These are phyloP conservation scores for Artemisia annua DNA, from an alignment of 129 eudicot species.

Conservation along the genomic window DNA sequence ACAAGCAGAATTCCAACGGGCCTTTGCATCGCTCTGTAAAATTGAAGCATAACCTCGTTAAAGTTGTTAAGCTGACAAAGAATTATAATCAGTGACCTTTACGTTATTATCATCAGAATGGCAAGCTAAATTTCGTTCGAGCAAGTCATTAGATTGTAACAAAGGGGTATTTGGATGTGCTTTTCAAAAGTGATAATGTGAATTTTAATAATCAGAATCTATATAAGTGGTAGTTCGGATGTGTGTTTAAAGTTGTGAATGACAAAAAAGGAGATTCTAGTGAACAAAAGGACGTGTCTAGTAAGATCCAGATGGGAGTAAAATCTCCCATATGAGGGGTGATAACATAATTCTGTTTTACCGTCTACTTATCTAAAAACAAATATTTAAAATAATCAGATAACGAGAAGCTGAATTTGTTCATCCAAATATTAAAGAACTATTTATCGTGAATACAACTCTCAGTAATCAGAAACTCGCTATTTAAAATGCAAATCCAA, in stretches of 20 bases:
- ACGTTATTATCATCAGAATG: neutral
- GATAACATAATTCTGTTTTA: too few species aligned
- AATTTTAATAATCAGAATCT: neutral
- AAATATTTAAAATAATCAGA: too few species aligned
- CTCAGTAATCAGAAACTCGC: neutral
- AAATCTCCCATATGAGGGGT: too few species aligned
- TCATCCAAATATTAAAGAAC: too few species aligned
- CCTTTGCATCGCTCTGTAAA: conserved; percentile 73
- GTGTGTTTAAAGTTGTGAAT: neutral
- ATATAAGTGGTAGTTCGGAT: neutral
- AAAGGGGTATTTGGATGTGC: neutral
- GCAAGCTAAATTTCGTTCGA: neutral
- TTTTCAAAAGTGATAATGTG: neutral
- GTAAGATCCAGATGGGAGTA: too few species aligned
- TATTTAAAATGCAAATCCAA: neutral
- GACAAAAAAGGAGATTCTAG: too few species aligned
- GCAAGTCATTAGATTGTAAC: too few species aligned
- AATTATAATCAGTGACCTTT: neutral
- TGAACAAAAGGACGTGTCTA: too few species aligned
- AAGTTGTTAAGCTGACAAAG: too few species aligned
- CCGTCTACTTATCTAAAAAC: too few species aligned
- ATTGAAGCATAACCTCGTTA: conserved; percentile 1
- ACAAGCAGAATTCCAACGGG: conserved; percentile 83
- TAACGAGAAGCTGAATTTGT: too few species aligned
- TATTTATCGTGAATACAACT: too few species aligned